Conservation (phyloP, 1,284 basidiomycete species). For the Boletellus dicymbophilus region DNA sequence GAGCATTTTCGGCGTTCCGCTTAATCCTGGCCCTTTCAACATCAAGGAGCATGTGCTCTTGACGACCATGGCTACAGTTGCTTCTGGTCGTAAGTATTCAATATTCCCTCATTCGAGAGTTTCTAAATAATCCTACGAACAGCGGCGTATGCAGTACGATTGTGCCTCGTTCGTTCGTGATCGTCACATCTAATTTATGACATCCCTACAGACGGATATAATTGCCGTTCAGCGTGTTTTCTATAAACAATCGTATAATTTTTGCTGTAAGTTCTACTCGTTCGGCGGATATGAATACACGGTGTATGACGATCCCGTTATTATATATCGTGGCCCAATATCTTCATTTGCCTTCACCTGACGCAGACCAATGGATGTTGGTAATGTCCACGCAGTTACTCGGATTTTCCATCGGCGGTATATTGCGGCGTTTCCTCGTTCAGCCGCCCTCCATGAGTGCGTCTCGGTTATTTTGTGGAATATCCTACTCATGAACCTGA, state of each 20-base stretch:
- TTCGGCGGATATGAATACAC: no score
- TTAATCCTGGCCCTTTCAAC: slow-evolving; percentile 74
- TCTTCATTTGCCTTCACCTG: no score
- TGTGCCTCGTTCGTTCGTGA: neutral
- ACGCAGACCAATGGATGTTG: slow-evolving; percentile 73
- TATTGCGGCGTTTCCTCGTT: slow-evolving; percentile 77
- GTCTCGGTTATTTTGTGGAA: neutral
- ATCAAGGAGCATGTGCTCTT: slow-evolving; percentile 72
- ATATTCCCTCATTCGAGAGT: neutral
- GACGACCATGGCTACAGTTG: slow-evolving; percentile 82
- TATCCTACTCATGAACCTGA: slow-evolving; percentile 4
- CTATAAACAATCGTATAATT: slow-evolving; percentile 67
- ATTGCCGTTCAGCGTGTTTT: slow-evolving; percentile 75
- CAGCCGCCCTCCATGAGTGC: slow-evolving; percentile 86
- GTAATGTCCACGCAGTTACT: slow-evolving; percentile 86
- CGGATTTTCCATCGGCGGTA: slow-evolving; percentile 88
- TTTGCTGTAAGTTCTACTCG: slow-evolving; percentile 45
- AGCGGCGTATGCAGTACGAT: slow-evolving; percentile 34
- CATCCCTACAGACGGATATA: slow-evolving; percentile 43
- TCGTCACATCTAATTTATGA: neutral
- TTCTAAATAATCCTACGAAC: slow-evolving; percentile 4
- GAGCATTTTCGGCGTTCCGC: slow-evolving; percentile 53
- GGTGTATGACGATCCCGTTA: no score
- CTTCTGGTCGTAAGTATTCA: slow-evolving; percentile 39
- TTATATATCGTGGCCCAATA: no score